A percentile compares a stretch with the other conserved stretches of the same genome.
phyloP scores from a whole-genome alignment of 1,139 yeast species.

The Meyerozyma smithsonii region DNA sequence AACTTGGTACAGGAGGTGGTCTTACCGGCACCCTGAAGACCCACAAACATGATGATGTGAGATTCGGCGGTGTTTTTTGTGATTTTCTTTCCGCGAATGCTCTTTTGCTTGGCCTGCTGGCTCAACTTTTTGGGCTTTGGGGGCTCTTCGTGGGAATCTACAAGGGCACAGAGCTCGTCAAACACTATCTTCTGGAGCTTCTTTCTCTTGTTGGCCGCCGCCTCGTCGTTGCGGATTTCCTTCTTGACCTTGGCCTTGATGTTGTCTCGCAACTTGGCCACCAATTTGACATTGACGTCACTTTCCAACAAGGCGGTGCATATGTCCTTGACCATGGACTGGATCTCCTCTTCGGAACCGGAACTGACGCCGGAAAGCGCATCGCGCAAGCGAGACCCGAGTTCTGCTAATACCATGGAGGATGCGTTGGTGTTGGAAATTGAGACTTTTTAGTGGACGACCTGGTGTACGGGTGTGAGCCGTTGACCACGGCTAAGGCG shows the following conservation, averaged over 20 bases:
- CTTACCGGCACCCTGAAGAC: constrained; percentile 98
- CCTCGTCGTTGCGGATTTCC: constrained; percentile 45
- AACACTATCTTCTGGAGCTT: constrained; percentile 87
- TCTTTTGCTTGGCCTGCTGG: constrained; percentile 13
- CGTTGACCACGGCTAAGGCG: neutral
- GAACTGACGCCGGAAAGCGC: constrained; percentile 56
- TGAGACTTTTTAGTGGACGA: neutral
- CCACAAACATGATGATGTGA: constrained; percentile 90
- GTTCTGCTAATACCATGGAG: constrained; percentile 87
- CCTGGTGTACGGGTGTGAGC: neutral
- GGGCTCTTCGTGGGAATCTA: constrained; percentile 63
- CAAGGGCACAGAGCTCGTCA: constrained; percentile 84
- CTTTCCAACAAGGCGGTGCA: constrained; percentile 87
- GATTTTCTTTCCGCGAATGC: constrained; percentile 27
- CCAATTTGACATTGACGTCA: constrained; percentile 86
- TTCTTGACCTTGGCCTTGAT: constrained; percentile 53
- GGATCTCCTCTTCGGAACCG: constrained; percentile 39
- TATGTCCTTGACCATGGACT: constrained; percentile 72
- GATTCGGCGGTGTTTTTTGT: constrained; percentile 23
- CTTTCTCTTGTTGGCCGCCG: constrained; percentile 63
- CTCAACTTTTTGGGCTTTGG: constrained; percentile 76
- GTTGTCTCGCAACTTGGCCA: constrained; percentile 69
- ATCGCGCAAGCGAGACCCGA: constrained; percentile 80
- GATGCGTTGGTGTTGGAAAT: neutral
- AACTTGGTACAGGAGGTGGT: constrained; percentile 96